Evolutionary conservation across 768 basidiomycete genomes (phyloP), one percentile per base, ranked within the genome.

Genomic region (Cystofilobasidium ferigula): DNA sequence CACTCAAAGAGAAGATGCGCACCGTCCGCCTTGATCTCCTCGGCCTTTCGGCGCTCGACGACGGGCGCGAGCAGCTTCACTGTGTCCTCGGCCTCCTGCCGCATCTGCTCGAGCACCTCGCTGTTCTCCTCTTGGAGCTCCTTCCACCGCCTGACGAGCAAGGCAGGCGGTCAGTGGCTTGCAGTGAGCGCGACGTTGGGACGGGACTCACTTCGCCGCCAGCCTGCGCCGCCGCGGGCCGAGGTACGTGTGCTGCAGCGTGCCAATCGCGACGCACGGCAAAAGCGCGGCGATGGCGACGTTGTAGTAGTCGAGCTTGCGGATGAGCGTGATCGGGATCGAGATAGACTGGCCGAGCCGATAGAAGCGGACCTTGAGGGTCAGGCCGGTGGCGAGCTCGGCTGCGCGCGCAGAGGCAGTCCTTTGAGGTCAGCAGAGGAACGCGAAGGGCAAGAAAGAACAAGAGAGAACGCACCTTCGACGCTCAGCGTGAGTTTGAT

Each of bases 21-120:
- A 78, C 83, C 82, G 75, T 81, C 83, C 28, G 80, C 79, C 69
- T 79, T 80, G 75, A 93, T 89, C 30, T 80, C 75, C 40, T 83
- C 80, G 68, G 79, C 80, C 71, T 84, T 85, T 30, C 57, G 43
- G 71, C 82, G 82, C 72, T 79, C 79, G 18, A 86, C 87, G 20
- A 82, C 79, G 64, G 88, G 85, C 69, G 81, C 81, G 70, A 94
- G 81, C 53, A 93, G 76, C 61, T 75, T 76, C 66, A 80, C 76
- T 9, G 84, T 84, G 10, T 85, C 82, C 69, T 84, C 81, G 56
- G 83, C 82, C 74, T 88, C 83, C 71, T 81, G 80, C 71, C 81
- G 79, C 70, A 82, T 76, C 71, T 83, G 84, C 14, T 81, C 80
- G 69, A 85, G 82, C 72, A 85, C 83, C 65, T 88, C 85, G 60